Evolutionary conservation across 805 yeast genomes (phyloP).

Genomic region (Metschnikowia noctiluminum): DNA sequence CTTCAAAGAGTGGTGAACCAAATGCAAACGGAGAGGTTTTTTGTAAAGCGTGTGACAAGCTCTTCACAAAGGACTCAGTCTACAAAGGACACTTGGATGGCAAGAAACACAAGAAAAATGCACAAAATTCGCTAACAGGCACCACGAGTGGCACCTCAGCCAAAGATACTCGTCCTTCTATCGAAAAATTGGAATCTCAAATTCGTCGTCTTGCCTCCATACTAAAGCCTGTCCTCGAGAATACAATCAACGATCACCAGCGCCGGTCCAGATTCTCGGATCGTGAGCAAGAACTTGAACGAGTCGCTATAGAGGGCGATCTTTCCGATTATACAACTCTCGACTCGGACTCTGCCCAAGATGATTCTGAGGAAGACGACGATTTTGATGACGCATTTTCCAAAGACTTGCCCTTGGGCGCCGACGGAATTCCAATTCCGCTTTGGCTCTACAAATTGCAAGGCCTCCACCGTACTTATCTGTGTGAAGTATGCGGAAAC

Average conservation of each 20-base stretch:
- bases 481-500: conserved; percentile 88
- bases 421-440: conserved; percentile 92
- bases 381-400: conserved; percentile 38
- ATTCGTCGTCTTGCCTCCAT: conserved; percentile 35
- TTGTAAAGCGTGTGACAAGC: conserved; percentile 63
- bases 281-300: conserved; percentile 59
- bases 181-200: conserved; percentile 30
- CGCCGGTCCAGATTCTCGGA: conserved; percentile 66
- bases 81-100: conserved; percentile 69
- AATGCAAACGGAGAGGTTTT: conserved; percentile 31
- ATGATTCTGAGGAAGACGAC: conserved; percentile 19
- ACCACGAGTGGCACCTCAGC: neutral
- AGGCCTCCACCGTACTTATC: conserved; percentile 69
- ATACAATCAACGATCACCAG: conserved; percentile 60
- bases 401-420: conserved; percentile 69
- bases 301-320: conserved; percentile 38
- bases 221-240: conserved; percentile 39
- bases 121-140: neutral
- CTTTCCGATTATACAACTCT: conserved; percentile 37
- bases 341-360: conserved; percentile 25
- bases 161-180: neutral
- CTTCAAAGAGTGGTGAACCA: conserved; percentile 14
- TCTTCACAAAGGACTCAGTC: conserved; percentile 62
- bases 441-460: conserved; percentile 88
- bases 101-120: conserved; percentile 65